A percentile compares a stretch with the other conserved stretches of the same genome.
phyloP scores from a whole-genome alignment of 495 filamentous ascomycete genomes.

The Daldinia loculata region DNA sequence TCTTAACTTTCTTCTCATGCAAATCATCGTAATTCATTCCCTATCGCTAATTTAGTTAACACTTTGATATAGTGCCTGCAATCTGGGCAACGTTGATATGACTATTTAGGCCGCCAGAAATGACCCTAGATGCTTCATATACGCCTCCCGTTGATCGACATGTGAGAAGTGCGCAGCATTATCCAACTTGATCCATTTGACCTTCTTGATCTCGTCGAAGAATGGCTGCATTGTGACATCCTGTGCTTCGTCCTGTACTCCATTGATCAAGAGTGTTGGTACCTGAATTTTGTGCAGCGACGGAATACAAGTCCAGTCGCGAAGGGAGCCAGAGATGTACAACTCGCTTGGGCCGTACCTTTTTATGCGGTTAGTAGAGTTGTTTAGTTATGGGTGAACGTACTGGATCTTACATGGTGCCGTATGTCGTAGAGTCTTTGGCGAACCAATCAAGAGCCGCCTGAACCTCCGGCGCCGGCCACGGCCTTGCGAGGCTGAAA shows the following conservation, averaged over 20 bases:
- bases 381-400: not conserved
- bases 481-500: too few relatives aligned
- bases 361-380: not conserved
- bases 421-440: too few relatives aligned
- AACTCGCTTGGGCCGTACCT: not conserved
- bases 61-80: too few relatives aligned
- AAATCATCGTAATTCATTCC: too few relatives aligned
- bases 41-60: too few relatives aligned
- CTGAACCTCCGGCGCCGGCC: too few relatives aligned
- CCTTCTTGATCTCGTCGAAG: constrained; percentile 51
- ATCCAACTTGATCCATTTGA: constrained; percentile 55
- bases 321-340: not conserved
- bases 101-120: constrained; percentile 25
- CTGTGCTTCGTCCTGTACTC: constrained; percentile 58
- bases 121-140: constrained; percentile 35
- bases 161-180: constrained; percentile 57
- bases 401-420: not conserved
- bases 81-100: too few relatives aligned
- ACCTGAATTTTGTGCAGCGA: constrained; percentile 48
- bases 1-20: too few relatives aligned
- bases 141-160: constrained; percentile 55
- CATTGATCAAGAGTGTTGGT: constrained; percentile 59
- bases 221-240: constrained; percentile 56
- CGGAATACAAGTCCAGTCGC: not conserved
- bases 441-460: too few relatives aligned